Percentiles rank a stretch among this genome's conserved stretches.
phyloP scores from a whole-genome alignment of 768 basidiomycete genomes.

The Butyriboletus loyo region DNA sequence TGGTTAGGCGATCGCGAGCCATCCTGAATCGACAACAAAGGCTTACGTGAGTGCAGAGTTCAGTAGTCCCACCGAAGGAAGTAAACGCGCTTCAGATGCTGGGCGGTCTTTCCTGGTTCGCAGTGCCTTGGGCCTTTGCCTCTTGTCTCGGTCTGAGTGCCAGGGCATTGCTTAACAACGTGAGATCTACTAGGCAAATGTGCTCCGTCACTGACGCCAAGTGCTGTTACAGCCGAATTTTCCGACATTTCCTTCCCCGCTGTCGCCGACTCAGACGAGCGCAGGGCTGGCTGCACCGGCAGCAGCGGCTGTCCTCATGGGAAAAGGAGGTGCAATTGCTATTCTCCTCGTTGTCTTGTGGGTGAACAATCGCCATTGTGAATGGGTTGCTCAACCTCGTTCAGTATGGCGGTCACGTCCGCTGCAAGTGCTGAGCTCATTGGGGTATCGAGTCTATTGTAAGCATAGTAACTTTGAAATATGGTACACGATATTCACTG shows the following conservation, averaged over 20 bases:
- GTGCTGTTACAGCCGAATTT: constrained; percentile 39
- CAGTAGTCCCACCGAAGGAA: neutral
- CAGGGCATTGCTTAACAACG: constrained; percentile 33
- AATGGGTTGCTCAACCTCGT: neutral
- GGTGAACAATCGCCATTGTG: neutral
- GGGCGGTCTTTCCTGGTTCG: constrained; percentile 57
- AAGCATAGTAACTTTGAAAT: constrained; percentile 12
- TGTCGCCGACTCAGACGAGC: constrained; percentile 37
- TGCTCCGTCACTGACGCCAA: neutral
- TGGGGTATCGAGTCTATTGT: constrained; percentile 44
- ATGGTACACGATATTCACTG: neutral
- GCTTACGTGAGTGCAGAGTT: constrained; percentile 39
- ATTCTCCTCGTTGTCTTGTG: constrained; percentile 44
- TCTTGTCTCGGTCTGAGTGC: constrained; percentile 47
- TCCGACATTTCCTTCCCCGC: constrained; percentile 49
- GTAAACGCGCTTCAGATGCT: constrained; percentile 38
- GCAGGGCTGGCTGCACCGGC: constrained; percentile 47
- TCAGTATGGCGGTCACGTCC: constrained; percentile 46
- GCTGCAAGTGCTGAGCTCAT: constrained; percentile 46
- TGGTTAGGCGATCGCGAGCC: constrained; percentile 46
- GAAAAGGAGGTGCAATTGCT: constrained; percentile 43
- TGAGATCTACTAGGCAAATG: constrained; percentile 5
- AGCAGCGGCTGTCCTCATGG: constrained; percentile 45
- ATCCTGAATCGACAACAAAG: constrained; percentile 48
- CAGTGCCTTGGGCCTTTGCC: constrained; percentile 51